These are phyloP conservation scores for Hypoxylon sp. DNA, from an alignment of 2,329 filamentous ascomycete genomes.

Conservation along the genomic window DNA sequence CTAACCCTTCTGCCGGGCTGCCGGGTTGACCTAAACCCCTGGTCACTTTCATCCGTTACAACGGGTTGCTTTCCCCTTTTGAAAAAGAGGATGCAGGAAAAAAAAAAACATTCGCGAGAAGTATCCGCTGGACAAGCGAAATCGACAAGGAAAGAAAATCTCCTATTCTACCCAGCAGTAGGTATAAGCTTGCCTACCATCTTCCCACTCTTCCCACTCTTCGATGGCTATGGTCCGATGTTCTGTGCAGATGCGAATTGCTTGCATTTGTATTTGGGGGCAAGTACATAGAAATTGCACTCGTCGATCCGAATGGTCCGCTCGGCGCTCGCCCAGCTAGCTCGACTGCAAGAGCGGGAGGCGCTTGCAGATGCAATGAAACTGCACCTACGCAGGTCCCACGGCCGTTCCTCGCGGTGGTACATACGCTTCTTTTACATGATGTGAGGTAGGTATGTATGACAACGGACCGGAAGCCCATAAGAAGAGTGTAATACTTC, in stretches of 20 bases:
- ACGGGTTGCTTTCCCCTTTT: conserved; percentile 40
- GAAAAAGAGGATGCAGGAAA: conserved; percentile 21
- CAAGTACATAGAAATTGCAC: conserved; percentile 20
- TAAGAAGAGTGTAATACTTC: not conserved
- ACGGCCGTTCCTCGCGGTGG: conserved; percentile 33
- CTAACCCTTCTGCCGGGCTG: conserved; percentile 29
- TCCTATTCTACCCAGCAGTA: conserved; percentile 18
- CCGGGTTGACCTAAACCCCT: conserved; percentile 31
- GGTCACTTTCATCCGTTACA: conserved; percentile 20
- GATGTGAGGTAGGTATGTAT: not conserved
- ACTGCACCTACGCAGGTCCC: conserved; percentile 49
- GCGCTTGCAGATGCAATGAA: conserved; percentile 46
- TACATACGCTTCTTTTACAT: not conserved
- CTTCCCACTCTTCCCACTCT: conserved; percentile 25
- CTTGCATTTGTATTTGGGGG: conserved; percentile 34
- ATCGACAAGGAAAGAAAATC: conserved; percentile 26
- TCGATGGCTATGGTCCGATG: conserved; percentile 32
- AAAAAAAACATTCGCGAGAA: conserved; percentile 16
- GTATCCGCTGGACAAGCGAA: conserved; percentile 13
- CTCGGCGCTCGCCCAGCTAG: conserved; percentile 18
- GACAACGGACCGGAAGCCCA: not conserved
- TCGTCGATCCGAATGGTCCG: conserved; percentile 33
- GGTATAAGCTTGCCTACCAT: conserved; percentile 19
- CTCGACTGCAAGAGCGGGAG: conserved; percentile 44
- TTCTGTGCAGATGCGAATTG: conserved; percentile 38